Evolutionary conservation across 768 basidiomycete species (phyloP).

Genomic region (Phaffia tasmanica): DNA sequence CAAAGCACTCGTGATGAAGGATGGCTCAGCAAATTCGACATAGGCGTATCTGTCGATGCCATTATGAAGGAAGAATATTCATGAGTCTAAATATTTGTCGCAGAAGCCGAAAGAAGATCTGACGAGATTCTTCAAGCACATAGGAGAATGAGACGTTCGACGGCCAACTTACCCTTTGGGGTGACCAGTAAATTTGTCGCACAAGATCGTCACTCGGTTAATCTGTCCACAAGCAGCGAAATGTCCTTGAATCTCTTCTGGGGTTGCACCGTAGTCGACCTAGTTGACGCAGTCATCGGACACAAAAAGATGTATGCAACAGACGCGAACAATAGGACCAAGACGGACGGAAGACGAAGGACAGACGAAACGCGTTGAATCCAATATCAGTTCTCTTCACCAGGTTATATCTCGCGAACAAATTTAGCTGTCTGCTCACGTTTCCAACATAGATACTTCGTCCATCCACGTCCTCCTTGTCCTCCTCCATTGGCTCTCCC

Average conservation of each 20-base stretch:
- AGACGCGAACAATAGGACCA: neutral
- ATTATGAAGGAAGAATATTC: neutral
- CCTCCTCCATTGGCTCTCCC: conserved; percentile 58
- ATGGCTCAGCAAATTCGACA: conserved; percentile 92
- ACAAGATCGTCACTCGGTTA: conserved; percentile 96
- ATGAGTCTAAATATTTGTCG: neutral
- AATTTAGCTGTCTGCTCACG: conserved; percentile 44
- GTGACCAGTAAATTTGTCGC: conserved; percentile 99
- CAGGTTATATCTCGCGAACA: neutral
- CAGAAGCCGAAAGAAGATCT: neutral
- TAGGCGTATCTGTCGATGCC: conserved; percentile 67
- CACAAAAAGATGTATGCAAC: neutral
- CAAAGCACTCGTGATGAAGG: conserved; percentile 78
- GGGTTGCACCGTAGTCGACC: conserved; percentile 96
- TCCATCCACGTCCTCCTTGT: conserved; percentile 63
- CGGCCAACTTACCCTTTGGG: conserved; percentile 71
- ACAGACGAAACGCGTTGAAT: neutral
- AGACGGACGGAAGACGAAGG: neutral
- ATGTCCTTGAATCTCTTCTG: conserved; percentile 94
- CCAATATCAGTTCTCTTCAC: neutral
- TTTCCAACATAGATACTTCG: conserved; percentile 94
- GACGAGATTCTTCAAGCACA: conserved; percentile 9
- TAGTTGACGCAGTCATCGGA: conserved; percentile 34
- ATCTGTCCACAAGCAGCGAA: conserved; percentile 97
- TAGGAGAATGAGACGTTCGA: conserved; percentile 9